Percentiles rank a stretch among this genome's conserved stretches.
These are phyloP conservation scores for Asterella californica DNA, from an alignment of 225 moss, liverwort and hornwort species.

Conservation along the genomic window DNA sequence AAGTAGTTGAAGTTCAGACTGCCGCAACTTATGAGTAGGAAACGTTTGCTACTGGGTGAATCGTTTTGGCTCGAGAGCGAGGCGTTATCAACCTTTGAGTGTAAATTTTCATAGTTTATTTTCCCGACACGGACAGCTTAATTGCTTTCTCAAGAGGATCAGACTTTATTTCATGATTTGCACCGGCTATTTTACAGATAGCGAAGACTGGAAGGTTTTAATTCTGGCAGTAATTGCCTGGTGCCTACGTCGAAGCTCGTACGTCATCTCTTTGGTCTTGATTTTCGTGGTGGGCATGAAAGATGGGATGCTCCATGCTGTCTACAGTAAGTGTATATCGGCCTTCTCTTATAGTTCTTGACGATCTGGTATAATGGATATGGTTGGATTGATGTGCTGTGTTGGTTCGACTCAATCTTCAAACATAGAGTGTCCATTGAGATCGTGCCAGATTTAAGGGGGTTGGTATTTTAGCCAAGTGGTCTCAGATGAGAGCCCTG, in stretches of 20 bases:
- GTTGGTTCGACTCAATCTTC: not conserved
- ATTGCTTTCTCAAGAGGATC: not conserved
- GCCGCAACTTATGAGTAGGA: too few relatives aligned
- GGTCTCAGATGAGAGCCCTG: not conserved
- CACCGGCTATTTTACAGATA: constrained; percentile 45
- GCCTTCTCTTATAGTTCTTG: not conserved
- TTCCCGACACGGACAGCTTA: not conserved
- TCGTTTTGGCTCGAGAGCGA: too few relatives aligned
- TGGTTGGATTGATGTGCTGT: not conserved
- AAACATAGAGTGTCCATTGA: not conserved
- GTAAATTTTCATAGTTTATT: too few relatives aligned
- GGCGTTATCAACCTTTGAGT: too few relatives aligned
- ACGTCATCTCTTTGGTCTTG: constrained; percentile 79
- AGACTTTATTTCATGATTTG: not conserved
- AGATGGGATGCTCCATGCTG: constrained; percentile 85
- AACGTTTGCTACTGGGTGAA: too few relatives aligned
- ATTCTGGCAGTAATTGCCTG: constrained; percentile 86
- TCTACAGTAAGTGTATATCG: constrained; percentile 62
- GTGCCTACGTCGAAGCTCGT: constrained; percentile 82
- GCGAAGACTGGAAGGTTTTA: constrained; percentile 69
- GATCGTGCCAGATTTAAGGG: not conserved
- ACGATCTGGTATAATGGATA: not conserved
- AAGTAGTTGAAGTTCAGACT: too few relatives aligned
- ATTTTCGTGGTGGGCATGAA: constrained; percentile 86
- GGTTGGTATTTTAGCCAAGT: not conserved